Evolutionary conservation across 441 rosid species (phyloP).

Genomic region (Adansonia gregorii): DNA sequence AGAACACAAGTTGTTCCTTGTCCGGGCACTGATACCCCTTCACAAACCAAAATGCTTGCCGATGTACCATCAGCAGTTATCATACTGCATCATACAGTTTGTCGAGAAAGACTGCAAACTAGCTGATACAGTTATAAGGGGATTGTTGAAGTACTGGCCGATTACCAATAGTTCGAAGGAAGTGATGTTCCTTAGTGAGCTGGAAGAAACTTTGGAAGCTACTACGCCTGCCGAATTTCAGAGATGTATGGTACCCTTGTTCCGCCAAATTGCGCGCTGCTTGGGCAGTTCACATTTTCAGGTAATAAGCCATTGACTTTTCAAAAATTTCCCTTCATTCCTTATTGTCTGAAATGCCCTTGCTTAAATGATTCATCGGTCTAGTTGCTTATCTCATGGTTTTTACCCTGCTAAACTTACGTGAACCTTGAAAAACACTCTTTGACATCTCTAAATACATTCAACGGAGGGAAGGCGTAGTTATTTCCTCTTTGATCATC

Average conservation of each 20-base stretch:
- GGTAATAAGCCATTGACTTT: constrained; percentile 40
- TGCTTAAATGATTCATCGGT: too few relatives aligned
- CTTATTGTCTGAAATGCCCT: too few relatives aligned
- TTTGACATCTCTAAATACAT: not conserved
- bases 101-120: constrained; percentile 89
- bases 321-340: too few relatives aligned
- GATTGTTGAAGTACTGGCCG: constrained; percentile 93
- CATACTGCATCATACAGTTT: constrained; percentile 85
- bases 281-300: constrained; percentile 88
- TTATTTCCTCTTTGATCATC: not conserved
- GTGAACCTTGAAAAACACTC: too few relatives aligned
- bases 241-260: constrained; percentile 83
- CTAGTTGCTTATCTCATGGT: too few relatives aligned
- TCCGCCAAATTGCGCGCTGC: constrained; percentile 86
- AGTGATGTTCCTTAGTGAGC: constrained; percentile 87
- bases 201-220: constrained; percentile 93
- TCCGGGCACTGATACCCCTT: constrained; percentile 83
- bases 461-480: not conserved
- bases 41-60: constrained; percentile 80
- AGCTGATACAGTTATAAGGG: constrained; percentile 86
- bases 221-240: constrained; percentile 90
- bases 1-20: constrained; percentile 89
- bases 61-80: constrained; percentile 81
- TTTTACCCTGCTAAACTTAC: too few relatives aligned
- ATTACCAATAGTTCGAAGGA: constrained; percentile 84